Evolutionary conservation across 768 basidiomycete genomes (phyloP), one percentile per base, ranked within the genome.

Genomic region (Mycena filopes): DNA sequence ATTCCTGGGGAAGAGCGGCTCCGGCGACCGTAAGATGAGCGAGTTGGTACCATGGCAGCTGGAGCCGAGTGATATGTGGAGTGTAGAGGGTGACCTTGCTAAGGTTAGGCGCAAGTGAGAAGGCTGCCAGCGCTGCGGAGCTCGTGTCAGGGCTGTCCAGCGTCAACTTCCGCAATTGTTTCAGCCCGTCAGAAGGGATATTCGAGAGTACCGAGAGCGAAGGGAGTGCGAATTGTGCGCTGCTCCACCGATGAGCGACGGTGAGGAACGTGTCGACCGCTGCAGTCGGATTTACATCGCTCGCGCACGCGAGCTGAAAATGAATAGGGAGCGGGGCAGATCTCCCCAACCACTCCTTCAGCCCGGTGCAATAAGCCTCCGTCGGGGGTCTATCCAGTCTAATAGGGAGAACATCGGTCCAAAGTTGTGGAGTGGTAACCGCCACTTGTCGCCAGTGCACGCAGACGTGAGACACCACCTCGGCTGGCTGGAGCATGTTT

Each of bases 31-130:
- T 12, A 12, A 62, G 5, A 0, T n/a, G 18, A 7, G 53, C 55
- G 55, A 67, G 59, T 20, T 67, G 65, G 28, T 55, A 50, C 60
- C 65, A 67, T 5, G 59, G 65, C 40, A 57, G 47, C 4, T 13
- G 48, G 13, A 61, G 25, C 25, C 23, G 28, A 12, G 36, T 20
- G 38, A 29, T 45, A 41, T 21, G 38, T 45, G 6, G 26, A 15
- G 43, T 59, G 5, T 2, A 11, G 38, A 59, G 50, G n/a, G 8
- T 0, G 7, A 54, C 23, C 1, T n/a, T 9, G 29, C 51, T 51
- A 23, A 66, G 51, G 18, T n/a, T 45, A 12, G 25, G 16, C 12
- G 53, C 46, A 4, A 13, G 25, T 10, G 23, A 43, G n/a, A 66
- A 51, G 51, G 54, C 18, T 6, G 8, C n/a, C 1, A 26, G n/a